Percentiles rank a stretch among this genome's conserved stretches.
These are phyloP conservation scores for Aspergillus chevalieri DNA, from an alignment of 2,329 filamentous ascomycete species.

Conservation along the genomic window DNA sequence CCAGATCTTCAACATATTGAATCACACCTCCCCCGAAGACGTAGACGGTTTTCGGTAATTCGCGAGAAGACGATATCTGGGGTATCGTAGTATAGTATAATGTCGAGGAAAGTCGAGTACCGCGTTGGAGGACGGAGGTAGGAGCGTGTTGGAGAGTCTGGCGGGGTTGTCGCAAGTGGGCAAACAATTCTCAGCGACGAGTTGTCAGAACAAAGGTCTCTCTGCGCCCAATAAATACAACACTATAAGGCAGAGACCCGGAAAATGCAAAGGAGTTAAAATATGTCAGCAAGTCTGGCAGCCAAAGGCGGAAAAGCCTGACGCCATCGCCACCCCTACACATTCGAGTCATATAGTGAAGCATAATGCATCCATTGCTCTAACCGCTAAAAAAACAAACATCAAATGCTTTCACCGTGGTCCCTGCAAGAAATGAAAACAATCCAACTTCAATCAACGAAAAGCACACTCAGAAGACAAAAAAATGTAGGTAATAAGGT, in stretches of 20 bases:
- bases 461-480: slow-evolving; percentile 7
- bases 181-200: background rate
- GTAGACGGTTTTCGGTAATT: too few relatives aligned
- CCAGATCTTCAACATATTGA: slow-evolving; percentile 97
- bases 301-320: slow-evolving; percentile 1
- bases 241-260: background rate
- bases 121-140: background rate
- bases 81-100: too few relatives aligned
- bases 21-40: slow-evolving; percentile 9
- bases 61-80: too few relatives aligned
- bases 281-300: slow-evolving; percentile 2
- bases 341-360: background rate
- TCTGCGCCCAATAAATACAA: background rate
- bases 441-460: slow-evolving; percentile 13
- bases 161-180: background rate
- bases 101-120: background rate
- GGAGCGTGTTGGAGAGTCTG: background rate
- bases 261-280: background rate
- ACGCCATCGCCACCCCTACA: background rate
- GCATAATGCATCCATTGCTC: slow-evolving; percentile 20
- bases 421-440: slow-evolving; percentile 1
- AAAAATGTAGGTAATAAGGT: background rate
- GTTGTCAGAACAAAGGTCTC: background rate
- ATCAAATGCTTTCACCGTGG: slow-evolving; percentile 11
- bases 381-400: slow-evolving; percentile 18